phyloP scores from a whole-genome alignment of 331 rosid genomes.

The Pyracantha coccinea region DNA sequence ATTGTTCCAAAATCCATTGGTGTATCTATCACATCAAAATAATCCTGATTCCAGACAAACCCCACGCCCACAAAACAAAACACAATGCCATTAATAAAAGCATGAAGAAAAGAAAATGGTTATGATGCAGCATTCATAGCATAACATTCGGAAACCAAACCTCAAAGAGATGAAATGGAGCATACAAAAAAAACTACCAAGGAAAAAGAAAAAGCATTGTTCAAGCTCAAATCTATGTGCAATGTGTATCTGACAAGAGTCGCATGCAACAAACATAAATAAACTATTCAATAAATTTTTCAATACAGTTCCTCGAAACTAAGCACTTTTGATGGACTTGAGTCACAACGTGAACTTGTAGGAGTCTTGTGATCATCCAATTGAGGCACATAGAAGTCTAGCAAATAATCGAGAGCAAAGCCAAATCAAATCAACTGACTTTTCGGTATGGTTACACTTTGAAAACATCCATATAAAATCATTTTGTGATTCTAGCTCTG shows the following conservation, averaged over 20 bases:
- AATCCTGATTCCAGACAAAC: constrained; percentile 65
- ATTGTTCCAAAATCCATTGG: constrained; percentile 99
- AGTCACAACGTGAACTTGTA: background rate
- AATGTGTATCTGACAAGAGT: background rate
- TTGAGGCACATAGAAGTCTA: background rate
- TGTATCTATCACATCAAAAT: constrained; percentile 88
- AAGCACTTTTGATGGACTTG: background rate
- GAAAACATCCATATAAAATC: background rate
- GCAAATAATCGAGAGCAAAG: background rate
- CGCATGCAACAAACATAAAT: constrained; percentile 1
- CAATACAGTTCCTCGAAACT: background rate
- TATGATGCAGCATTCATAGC: background rate
- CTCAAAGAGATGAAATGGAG: background rate
- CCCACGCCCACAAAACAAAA: background rate
- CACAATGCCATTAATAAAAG: background rate
- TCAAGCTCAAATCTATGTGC: background rate
- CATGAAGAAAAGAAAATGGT: background rate
- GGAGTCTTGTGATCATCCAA: background rate
- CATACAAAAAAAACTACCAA: background rate
- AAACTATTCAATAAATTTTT: background rate
- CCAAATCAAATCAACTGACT: background rate
- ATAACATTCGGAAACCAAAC: background rate
- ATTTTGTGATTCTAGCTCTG: background rate
- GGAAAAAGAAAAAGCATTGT: background rate
- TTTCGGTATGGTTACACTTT: background rate